Base-by-base conservation (phyloP, 1,284 basidiomycete species). In the Grifola frondosa region DNA sequence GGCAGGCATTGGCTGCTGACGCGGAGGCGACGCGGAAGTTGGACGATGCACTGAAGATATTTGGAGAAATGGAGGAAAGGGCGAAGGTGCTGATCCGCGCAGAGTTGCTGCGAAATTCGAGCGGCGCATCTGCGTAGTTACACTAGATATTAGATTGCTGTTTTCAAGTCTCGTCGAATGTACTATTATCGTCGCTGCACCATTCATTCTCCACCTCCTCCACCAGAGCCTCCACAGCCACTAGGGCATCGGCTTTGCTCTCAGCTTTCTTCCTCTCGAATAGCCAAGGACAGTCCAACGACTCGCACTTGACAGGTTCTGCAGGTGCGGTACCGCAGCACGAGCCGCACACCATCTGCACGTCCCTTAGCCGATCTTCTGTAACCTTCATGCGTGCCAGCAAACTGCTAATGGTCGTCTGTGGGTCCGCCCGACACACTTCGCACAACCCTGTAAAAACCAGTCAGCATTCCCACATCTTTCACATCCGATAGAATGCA, bases 241-340 rank as follows among this genome's bases (percentile, higher is more conserved):
- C 59, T 23, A 79, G 52, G 29, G 70, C 67, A 34, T 79, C 80
- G 15, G 73, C 64, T 53, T 81, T 81, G 44, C 74, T 68, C 52
- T 84, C 79, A 3, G 80, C 75, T 56, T 80, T 83, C 48, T 77
- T 79, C 16, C 91, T 74, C 24, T 83, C 78, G 56, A 83, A 97
- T 24, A 91, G 63, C 77, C 89, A 85, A 0, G 84, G 77, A 59
- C 93, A 97, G 59, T 96, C 92, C 39, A 90, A 68, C 5, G 88
- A 91, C 57, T 87, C 80, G 64, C 93, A 97, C 32, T 75, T 64
- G 38, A 86, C 77, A 1, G 75, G 71, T 44, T 93, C 91, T 4
- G 64, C 68, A 3, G 71, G 62, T 2, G 80, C 72, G 0, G 72
- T 74, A 2, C 67, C 66, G 1, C 81, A 69, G 60, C 93, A 97